Percentiles rank a stretch among this genome's conserved stretches.
Conservation (phyloP, 202 grass and related monocot genomes). For the Musa balbisiana region DNA sequence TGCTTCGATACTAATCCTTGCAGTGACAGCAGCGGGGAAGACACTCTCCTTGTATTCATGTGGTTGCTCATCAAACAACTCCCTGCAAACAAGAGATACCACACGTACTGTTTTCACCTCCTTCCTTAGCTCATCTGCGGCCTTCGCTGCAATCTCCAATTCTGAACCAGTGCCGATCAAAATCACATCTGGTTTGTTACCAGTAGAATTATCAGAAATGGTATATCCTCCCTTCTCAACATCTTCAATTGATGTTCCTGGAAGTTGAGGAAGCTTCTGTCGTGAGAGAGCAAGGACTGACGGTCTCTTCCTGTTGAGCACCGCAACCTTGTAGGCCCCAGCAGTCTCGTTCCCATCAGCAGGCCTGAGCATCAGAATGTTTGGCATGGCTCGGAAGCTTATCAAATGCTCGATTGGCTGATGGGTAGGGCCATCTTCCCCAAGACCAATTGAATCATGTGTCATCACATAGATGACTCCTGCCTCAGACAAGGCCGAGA, state of each 20-base stretch:
- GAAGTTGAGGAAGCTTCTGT: slow-evolving; percentile 11
- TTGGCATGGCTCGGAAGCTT: slow-evolving; percentile 10
- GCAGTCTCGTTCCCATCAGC: slow-evolving; percentile 10
- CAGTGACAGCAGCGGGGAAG: slow-evolving; percentile 5
- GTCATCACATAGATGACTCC: slow-evolving; percentile 16
- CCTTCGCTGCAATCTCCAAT: slow-evolving; percentile 10
- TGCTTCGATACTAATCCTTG: slow-evolving; percentile 18
- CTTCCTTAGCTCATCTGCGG: slow-evolving; percentile 14
- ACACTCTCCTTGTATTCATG: slow-evolving; percentile 17
- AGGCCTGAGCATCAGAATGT: slow-evolving; percentile 6
- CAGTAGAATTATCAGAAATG: slow-evolving; percentile 4
- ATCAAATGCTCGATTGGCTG: too few relatives aligned
- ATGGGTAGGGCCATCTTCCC: too few relatives aligned
- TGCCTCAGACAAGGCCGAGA: slow-evolving; percentile 9
- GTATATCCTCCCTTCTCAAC: slow-evolving; percentile 10
- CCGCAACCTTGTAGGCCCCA: slow-evolving; percentile 6
- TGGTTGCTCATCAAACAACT: slow-evolving; percentile 15
- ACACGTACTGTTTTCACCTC: slow-evolving; percentile 11
- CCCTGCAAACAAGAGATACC: slow-evolving; percentile 10
- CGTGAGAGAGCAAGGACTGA: slow-evolving; percentile 8
- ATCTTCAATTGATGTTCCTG: slow-evolving; percentile 14
- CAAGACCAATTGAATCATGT: too few relatives aligned
- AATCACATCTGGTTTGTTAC: slow-evolving; percentile 8
- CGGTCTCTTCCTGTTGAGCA: slow-evolving; percentile 8
- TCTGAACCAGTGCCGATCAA: slow-evolving; percentile 9